phyloP scores from a whole-genome alignment of 768 basidiomycete species.

The Leccinum arenicola region DNA sequence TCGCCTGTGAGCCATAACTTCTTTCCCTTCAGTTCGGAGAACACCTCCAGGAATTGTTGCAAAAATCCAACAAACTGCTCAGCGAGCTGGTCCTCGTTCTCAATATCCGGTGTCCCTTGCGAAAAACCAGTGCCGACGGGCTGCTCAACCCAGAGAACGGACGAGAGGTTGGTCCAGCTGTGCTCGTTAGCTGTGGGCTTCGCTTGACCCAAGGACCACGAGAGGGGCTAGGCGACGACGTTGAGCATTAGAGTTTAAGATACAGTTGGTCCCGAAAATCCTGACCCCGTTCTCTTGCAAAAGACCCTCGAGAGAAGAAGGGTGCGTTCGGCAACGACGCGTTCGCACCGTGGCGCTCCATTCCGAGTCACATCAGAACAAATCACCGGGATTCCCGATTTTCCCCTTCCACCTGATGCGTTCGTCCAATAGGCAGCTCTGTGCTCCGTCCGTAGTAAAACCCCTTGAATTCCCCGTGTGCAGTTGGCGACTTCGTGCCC shows the following conservation, averaged over 20 bases:
- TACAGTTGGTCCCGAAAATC: conserved; percentile 14
- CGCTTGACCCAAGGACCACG: conserved; percentile 63
- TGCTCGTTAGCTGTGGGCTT: conserved; percentile 60
- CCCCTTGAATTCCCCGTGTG: no score
- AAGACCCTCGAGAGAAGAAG: conserved; percentile 67
- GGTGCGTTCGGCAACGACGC: no score
- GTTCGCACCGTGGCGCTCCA: no score
- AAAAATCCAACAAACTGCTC: conserved; percentile 56
- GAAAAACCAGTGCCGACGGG: conserved; percentile 80
- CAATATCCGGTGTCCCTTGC: conserved; percentile 62
- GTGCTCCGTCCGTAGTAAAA: not conserved
- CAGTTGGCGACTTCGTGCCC: conserved; percentile 11
- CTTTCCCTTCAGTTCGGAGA: conserved; percentile 69
- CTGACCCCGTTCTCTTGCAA: conserved; percentile 74
- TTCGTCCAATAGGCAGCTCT: conserved; percentile 6
- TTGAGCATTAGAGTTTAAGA: conserved; percentile 11
- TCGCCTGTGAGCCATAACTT: conserved; percentile 71
- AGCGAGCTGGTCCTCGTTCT: conserved; percentile 56
- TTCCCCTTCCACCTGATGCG: not conserved
- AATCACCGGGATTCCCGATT: no score
- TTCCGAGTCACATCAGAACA: no score
- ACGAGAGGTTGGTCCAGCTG: conserved; percentile 81
- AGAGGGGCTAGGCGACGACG: conserved; percentile 50
- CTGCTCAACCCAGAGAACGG: conserved; percentile 73
- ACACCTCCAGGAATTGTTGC: conserved; percentile 73